Base-by-base conservation (phyloP, 495 filamentous ascomycete genomes). In the Penicillium psychrofluorescens region DNA sequence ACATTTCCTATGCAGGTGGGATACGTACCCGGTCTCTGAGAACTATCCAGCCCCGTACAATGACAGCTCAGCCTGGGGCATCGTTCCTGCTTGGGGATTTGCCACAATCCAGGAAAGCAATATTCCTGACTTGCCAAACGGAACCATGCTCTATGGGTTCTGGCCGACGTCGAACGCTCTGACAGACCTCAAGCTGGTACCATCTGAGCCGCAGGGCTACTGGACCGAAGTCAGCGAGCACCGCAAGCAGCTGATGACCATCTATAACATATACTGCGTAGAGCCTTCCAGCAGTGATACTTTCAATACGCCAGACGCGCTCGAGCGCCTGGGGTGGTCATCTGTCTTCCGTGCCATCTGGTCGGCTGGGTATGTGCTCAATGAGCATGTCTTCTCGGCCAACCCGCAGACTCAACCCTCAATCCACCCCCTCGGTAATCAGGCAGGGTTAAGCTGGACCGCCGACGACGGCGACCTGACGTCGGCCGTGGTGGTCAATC, bases 1-100 rank as follows among this genome's bases (percentile, higher is more conserved):
- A 22, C 22, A 6, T 4, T 12, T 32, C 10, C 6, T 16, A 11
- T 8, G n/a, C 32, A 58, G 55, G 61, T 65, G 68, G 70, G 50
- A 64, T 27, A 38, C 63, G 10, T 71, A 66, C 33, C 67, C 64
- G 1, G 57, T 67, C 4, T 62, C 64, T 0, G 2, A 39, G 8
- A 40, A 56, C 7, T 65, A 67, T 1, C 77, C 78, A n/a, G 62
- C 62, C 1, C 70, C 75, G 8, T 79, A 74, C 57, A 70, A 74
- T 48, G 70, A 80, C 51, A 28, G 45, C 6, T 33, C 58, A 9
- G 47, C 54, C 2, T 81, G 75, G 59, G 76, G 74, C 15, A 73
- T 77, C 36, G 71, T 74, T 22, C 70, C 72, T 22, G 71, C 68
- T 11, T 82, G 80, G 78, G 78, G 80, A 0, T 79, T 70, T 51